Evolutionary conservation across 2,329 filamentous ascomycete genomes (phyloP).

Genomic region (Zasmidium angulare): DNA sequence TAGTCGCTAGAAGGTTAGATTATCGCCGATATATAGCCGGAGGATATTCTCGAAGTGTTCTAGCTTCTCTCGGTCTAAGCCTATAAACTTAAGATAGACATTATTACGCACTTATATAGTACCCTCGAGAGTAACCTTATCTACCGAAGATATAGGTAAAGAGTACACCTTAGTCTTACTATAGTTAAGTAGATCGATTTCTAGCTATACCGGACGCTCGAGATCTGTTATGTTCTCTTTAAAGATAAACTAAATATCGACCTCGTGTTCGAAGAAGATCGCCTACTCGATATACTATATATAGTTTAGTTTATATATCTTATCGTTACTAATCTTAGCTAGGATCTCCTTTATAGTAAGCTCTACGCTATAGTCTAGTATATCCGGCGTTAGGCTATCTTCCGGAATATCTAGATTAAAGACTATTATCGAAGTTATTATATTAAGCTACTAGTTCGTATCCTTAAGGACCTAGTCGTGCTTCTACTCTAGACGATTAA

Average conservation of each 20-base stretch:
- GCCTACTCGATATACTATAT: not conserved
- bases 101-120: not conserved
- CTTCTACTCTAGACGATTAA: not conserved
- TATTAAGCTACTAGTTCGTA: not conserved
- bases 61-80: not conserved
- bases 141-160: not conserved
- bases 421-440: not conserved
- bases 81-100: not conserved
- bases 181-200: not conserved
- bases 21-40: not conserved
- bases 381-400: not conserved
- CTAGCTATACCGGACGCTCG: not conserved
- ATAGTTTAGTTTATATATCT: not conserved
- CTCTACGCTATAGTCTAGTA: not conserved
- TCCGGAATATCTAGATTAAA: not conserved
- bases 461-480: not conserved
- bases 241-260: not conserved
- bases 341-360: not conserved
- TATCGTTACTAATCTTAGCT: not conserved
- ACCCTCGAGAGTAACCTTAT: not conserved
- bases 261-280: not conserved
- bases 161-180: not conserved
- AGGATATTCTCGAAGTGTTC: slow-evolving; percentile 5
- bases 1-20: not conserved
- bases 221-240: not conserved